phyloP scores from a whole-genome alignment of 1,284 basidiomycete genomes.

The Sporisorium exsertum region DNA sequence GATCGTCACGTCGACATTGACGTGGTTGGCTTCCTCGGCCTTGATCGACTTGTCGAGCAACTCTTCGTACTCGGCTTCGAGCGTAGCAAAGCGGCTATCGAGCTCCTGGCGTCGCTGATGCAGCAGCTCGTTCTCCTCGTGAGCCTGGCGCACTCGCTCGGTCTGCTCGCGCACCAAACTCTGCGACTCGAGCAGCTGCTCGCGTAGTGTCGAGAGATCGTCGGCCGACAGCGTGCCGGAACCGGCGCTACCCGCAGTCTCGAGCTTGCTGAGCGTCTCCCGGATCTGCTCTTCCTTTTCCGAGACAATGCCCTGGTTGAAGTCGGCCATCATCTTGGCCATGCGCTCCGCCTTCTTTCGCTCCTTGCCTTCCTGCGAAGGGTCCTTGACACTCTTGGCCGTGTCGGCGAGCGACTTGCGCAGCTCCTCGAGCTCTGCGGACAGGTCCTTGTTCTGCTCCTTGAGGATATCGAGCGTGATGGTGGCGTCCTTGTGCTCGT shows the following conservation, averaged over 20 bases:
- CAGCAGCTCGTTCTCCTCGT: constrained; percentile 92
- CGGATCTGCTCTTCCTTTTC: constrained; percentile 94
- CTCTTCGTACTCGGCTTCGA: constrained; percentile 96
- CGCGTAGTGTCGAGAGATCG: constrained; percentile 82
- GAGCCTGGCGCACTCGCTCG: constrained; percentile 86
- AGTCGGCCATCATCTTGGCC: constrained; percentile 99
- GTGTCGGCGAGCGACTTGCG: constrained; percentile 60
- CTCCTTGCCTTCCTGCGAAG: constrained; percentile 92
- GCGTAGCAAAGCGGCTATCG: constrained; percentile 81
- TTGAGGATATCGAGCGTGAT: constrained; percentile 97
- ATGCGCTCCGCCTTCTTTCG: constrained; percentile 99
- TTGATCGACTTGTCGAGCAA: constrained; percentile 75
- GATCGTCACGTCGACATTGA: constrained; percentile 77
- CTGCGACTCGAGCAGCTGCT: constrained; percentile 90
- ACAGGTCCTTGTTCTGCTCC: constrained; percentile 91
- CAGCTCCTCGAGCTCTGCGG: constrained; percentile 89
- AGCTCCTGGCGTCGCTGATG: constrained; percentile 86
- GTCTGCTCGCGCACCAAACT: constrained; percentile 86
- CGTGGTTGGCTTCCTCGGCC: constrained; percentile 65
- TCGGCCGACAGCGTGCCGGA: constrained; percentile 73
- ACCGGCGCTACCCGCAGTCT: constrained; percentile 70
- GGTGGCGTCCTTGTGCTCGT: constrained; percentile 92
- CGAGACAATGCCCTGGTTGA: constrained; percentile 81
- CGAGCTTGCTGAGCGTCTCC: constrained; percentile 83
- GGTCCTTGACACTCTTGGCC: constrained; percentile 48